Base-by-base conservation (phyloP, 73 alveolate species). In the Paraurostyla sp. region DNA sequence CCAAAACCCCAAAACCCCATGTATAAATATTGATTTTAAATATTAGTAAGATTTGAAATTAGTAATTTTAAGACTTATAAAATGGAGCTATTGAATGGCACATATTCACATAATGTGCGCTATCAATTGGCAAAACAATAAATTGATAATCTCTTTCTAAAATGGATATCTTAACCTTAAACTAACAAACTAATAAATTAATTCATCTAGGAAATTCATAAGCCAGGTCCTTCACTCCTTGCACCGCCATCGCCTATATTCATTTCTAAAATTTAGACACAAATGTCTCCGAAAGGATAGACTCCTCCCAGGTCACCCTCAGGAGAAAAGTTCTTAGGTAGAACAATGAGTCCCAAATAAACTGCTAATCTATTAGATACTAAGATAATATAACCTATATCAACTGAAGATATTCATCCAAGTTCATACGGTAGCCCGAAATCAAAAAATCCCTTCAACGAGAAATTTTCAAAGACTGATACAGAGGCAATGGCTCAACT, bases 121-220 rank as follows among this genome's bases (percentile, higher is more conserved):
- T 89, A 89, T 56, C 86, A 93, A 38, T 87, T 93, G 1, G 97
- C 94, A 36, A 82, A 90, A 80, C 57, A 76, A 85, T 83, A 93
- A 76, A 45, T 93, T 23, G 97, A 93, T 43, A 69, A 88, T 15
- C 82, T 82, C 54, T 93, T 93, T 63, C 71, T 90, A 69, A 92
- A 85, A 36, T 93, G 95, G 94, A 52, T 93, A 13, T 71, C 90
- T 0, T 71, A 56, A 20, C 90, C 89, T 7, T 43, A 52, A 50
- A 43, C 88, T 6, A 51, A 65, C 41, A 51, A 65, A 23, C 60
- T 87, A 20, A 60, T 93, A 25, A 57, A 76, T 80, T n/a, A 83
- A 32, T 69, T 93, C 51, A 85, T 93, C 0, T 63, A 73, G 0
- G 94, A 93, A 63, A 60, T 81, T 0, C 38, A 65, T 30, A 87